Conservation (phyloP, 2,329 filamentous ascomycete species). For the Biscogniauxia marginata region DNA sequence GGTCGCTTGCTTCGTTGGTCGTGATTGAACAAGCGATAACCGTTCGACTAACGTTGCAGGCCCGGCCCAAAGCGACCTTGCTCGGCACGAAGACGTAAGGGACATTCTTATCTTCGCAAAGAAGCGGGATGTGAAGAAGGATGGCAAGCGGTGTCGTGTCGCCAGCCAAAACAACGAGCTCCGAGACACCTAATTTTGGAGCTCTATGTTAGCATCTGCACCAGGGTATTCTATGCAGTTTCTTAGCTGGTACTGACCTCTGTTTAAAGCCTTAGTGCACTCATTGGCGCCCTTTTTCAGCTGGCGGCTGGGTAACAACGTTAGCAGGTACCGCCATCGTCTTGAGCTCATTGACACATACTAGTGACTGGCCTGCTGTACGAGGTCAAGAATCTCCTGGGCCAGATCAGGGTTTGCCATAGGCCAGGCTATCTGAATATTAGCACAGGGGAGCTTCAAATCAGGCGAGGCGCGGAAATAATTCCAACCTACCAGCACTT, state of each 20-base stretch:
- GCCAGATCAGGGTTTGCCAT: slow-evolving; percentile 71
- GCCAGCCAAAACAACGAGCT: slow-evolving; percentile 85
- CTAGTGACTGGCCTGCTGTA: slow-evolving; percentile 64
- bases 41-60: slow-evolving; percentile 82
- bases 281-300: slow-evolving; percentile 89
- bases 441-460: slow-evolving; percentile 13
- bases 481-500: slow-evolving; percentile 21
- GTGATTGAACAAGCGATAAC: slow-evolving; percentile 86
- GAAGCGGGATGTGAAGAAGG: slow-evolving; percentile 81
- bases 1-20: slow-evolving; percentile 85
- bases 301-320: slow-evolving; percentile 59
- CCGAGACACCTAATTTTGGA: slow-evolving; percentile 57
- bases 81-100: slow-evolving; percentile 51
- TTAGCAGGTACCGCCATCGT: background rate
- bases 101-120: slow-evolving; percentile 76
- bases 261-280: slow-evolving; percentile 83
- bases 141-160: slow-evolving; percentile 88
- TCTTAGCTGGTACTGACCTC: slow-evolving; percentile 47
- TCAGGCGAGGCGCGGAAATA: background rate
- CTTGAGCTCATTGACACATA: slow-evolving; percentile 6
- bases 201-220: background rate
- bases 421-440: slow-evolving; percentile 58
- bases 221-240: background rate
- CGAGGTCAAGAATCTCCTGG: slow-evolving; percentile 78
- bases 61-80: slow-evolving; percentile 79